These are phyloP conservation scores for Schwanniomyces sp. DNA, from an alignment of 805 yeast species.

Conservation along the genomic window DNA sequence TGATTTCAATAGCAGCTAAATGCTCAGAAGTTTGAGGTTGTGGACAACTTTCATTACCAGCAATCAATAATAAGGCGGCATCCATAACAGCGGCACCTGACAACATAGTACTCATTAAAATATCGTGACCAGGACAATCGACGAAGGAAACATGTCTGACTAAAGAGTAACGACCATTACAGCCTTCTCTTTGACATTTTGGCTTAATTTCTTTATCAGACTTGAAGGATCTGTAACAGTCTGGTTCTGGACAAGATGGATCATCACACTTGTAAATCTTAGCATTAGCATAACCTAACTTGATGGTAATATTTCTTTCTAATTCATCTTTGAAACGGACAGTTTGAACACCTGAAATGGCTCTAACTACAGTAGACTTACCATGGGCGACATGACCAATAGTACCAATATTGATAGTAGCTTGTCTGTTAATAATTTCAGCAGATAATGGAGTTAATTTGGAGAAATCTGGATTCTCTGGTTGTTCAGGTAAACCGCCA, in stretches of 20 bases:
- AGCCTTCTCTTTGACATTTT: slow-evolving; percentile 83
- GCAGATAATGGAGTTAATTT: slow-evolving; percentile 84
- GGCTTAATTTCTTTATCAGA: slow-evolving; percentile 95
- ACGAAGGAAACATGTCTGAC: slow-evolving; percentile 97
- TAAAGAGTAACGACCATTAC: slow-evolving; percentile 83
- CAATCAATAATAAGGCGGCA: slow-evolving; percentile 93
- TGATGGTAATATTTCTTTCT: slow-evolving; percentile 98
- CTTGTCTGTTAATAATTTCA: slow-evolving; percentile 97
- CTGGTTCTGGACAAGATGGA: slow-evolving; percentile 87
- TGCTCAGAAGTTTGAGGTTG: slow-evolving; percentile 99
- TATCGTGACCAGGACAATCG: slow-evolving; percentile 99
- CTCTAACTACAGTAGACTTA: slow-evolving; percentile 89
- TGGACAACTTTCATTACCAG: slow-evolving; percentile 99
- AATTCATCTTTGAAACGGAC: slow-evolving; percentile 98
- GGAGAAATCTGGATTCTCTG: slow-evolving; percentile 81
- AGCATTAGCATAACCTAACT: slow-evolving; percentile 98
- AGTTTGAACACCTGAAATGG: slow-evolving; percentile 97
- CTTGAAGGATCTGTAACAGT: slow-evolving; percentile 90
- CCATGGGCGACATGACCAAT: slow-evolving; percentile 97
- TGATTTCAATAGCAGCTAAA: slow-evolving; percentile 98
- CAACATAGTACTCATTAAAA: slow-evolving; percentile 99
- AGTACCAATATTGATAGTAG: slow-evolving; percentile 97
- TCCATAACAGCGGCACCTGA: slow-evolving; percentile 99
- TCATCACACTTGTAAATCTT: slow-evolving; percentile 93
- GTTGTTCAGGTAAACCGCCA: slow-evolving; percentile 98